Base-by-base conservation (phyloP, 345 rosid genomes). In the Combretum micranthum region DNA sequence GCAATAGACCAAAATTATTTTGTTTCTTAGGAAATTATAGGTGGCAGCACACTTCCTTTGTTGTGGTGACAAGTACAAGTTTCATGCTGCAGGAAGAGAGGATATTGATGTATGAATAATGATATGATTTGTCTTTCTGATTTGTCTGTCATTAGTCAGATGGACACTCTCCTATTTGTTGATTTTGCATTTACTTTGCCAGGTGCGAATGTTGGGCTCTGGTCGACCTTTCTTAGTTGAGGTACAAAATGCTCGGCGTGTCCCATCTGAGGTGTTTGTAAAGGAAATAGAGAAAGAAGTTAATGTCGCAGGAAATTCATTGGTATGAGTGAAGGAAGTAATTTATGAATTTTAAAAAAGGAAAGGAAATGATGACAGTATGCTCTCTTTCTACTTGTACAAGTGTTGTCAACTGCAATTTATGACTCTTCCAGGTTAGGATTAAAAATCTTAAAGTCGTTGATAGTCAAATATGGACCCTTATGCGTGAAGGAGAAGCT, bases 21-120 rank as follows among this genome's bases (percentile, higher is more conserved):
- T 56, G 45, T 48, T 15, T 53, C 67, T 48, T 60, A 92, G 98
- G 98, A 92, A 76, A 73, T 88, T 63, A 79, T 92, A 56, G 90
- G 95, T 66, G 76, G 83, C 77, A 78, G 68, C 59, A 80, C 86
- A 64, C 87, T 84, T 77, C 95, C 90, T 39, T 47, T 92, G 86
- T 77, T 69, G 47, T 53, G 96, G 97, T 60, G 95, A 92, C 63
- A 73, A 68, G 52, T 84, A 80, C 86, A 92, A 86, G 80, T 92
- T 92, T 64, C 98, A 92, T 77, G 98, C 98, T 64, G 97, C 98
- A 68, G 98, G 98, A 18, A 84, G 98, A 86, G 98, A 92, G 78
- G 98, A 92, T 69, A 92, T 92, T 52, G 97, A 92, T 77, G 98
- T 88, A 77, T 67, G 39, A 7, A 32, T 32, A 7, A 32, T 32